Base-by-base conservation (phyloP, 805 yeast species). In the Pichia occidentalis region DNA sequence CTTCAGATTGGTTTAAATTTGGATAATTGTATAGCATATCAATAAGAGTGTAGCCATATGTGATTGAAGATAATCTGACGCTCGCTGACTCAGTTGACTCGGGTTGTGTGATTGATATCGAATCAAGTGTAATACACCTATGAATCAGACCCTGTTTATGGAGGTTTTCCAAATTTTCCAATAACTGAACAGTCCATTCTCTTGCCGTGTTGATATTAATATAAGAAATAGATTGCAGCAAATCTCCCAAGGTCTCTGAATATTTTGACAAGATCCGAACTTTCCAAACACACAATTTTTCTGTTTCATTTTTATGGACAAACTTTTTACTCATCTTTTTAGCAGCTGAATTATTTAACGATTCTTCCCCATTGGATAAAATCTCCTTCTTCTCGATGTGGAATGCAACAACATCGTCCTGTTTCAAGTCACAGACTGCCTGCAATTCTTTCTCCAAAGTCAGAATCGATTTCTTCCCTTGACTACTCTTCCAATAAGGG, bases 111-210 rank as follows among this genome's bases (percentile, higher is more conserved):
- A 81, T 52, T 20, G 67, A 64, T 8, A 80, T 71, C 0, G 85
- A 76, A 25, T 76, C 73, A 1, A 81, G 64, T 35, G 78, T 73
- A 2, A 92, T 63, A 32, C 72, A 61, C 50, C 78, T 80, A 58
- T 92, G 97, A 7, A 77, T 69, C 36, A 85, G 61, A 1, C 97
- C 97, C n/a, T 73, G 65, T 52, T 85, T 87, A 57, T 92, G 97
- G 10, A 92, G 56, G 36, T 73, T 73, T 50, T 92, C 97, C 7
- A 92, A 59, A 2, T 87, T 88, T 44, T 92, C 96, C 24, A 92
- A 63, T 4, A 92, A 50, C 54, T 88, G 92, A 34, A 88, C 80
- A 26, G 87, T 70, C 97, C 97, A 92, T 5, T 80, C 70, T 46
- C 97, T 73, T 0, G 95, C 95, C 2, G 84, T 70, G 4, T 82